Evolutionary conservation across 2,329 filamentous ascomycete genomes (phyloP).

Genomic region (Onygenales sp.): DNA sequence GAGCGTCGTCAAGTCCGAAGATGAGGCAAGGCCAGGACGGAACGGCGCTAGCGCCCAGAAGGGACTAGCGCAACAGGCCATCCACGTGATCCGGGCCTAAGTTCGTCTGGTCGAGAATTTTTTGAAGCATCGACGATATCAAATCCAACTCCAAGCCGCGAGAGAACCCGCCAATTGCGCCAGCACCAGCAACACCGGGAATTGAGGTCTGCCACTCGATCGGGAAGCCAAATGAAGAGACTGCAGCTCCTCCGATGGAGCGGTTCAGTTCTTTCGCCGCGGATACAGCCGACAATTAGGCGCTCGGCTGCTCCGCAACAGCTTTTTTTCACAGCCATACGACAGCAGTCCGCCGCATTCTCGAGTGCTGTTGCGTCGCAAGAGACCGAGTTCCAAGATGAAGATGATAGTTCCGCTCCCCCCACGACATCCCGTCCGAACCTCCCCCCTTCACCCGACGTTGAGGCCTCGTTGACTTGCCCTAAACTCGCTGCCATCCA

Average conservation of each 20-base stretch:
- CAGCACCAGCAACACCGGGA: not conserved
- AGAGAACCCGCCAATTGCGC: conserved; percentile 2
- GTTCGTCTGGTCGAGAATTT: conserved; percentile 24
- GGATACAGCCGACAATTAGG: conserved; percentile 29
- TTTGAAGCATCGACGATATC: conserved; percentile 16
- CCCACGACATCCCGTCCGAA: conserved; percentile 22
- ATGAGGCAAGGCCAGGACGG: not conserved
- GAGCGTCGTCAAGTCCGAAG: not conserved
- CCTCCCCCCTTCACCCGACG: conserved; percentile 60
- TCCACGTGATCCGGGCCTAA: conserved; percentile 30
- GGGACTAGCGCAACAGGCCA: conserved; percentile 18
- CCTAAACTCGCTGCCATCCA: conserved; percentile 89
- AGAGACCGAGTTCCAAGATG: conserved; percentile 18
- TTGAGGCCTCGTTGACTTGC: conserved; percentile 57
- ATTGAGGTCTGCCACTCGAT: not conserved
- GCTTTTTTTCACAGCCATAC: conserved; percentile 19
- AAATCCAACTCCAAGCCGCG: not conserved
- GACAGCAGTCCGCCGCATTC: conserved; percentile 34
- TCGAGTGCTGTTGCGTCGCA: conserved; percentile 15
- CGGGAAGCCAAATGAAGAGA: conserved; percentile 34
- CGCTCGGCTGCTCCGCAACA: conserved; percentile 10
- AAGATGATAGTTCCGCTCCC: conserved; percentile 17
- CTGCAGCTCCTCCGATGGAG: conserved; percentile 44
- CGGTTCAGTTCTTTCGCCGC: conserved; percentile 40
- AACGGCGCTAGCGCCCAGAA: conserved; percentile 14